Evolutionary conservation across 2,329 filamentous ascomycete genomes (phyloP).

Genomic region (Helicocarpus griseus): DNA sequence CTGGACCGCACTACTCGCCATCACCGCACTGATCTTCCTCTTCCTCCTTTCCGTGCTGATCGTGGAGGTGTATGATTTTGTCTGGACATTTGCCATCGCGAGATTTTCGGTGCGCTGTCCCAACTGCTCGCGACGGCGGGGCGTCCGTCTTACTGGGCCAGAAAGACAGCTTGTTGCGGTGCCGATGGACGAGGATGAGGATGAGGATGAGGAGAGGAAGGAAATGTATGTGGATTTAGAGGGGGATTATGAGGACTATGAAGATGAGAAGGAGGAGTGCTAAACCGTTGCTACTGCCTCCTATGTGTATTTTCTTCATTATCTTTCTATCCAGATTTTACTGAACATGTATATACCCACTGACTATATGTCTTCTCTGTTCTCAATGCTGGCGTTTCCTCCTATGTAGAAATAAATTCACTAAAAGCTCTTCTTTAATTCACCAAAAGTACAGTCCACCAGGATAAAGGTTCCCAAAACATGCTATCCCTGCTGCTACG

Average conservation of each 20-base stretch:
- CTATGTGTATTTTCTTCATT: not conserved
- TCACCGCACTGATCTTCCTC: slow-evolving; percentile 4
- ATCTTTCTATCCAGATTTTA: not conserved
- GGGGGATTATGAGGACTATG: not conserved
- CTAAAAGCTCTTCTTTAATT: no score
- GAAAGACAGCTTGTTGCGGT: slow-evolving; percentile 1
- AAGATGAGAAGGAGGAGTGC: not conserved
- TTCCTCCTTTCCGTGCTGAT: slow-evolving; percentile 10
- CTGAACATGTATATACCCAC: not conserved
- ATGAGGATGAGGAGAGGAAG: not conserved
- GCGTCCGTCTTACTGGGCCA: slow-evolving; percentile 1
- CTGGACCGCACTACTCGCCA: slow-evolving; percentile 1
- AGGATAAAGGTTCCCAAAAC: no score
- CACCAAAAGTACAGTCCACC: no score
- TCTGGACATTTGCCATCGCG: not conserved
- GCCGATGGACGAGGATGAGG: not conserved
- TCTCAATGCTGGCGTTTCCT: not conserved
- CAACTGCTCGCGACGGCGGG: not conserved
- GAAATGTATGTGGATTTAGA: no score
- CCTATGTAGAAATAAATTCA: no score
- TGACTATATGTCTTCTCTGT: not conserved
- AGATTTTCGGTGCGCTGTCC: not conserved
- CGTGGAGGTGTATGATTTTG: slow-evolving; percentile 1
- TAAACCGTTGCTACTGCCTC: not conserved
- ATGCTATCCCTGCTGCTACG: no score